Conservation (phyloP, 2,329 filamentous ascomycete genomes). For the Trichoderma pleuroti region DNA sequence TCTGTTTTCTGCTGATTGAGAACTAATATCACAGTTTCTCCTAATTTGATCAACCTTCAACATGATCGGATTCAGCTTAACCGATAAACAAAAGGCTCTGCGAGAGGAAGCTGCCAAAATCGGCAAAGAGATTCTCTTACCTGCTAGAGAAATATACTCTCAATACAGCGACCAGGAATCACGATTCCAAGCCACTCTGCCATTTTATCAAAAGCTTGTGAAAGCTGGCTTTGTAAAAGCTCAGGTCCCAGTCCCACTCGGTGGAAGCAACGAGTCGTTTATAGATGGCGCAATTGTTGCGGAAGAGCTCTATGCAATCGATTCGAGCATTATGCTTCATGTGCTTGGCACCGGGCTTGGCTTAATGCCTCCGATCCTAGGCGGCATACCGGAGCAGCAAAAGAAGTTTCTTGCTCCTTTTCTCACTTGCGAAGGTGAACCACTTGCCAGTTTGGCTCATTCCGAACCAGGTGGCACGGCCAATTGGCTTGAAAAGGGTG, state of each 20-base stretch:
- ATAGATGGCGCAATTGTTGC: slow-evolving; percentile 6
- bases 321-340: slow-evolving; percentile 6
- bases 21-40: neutral
- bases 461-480: slow-evolving; percentile 1
- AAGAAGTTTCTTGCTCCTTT: neutral
- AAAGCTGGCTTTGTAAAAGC: neutral
- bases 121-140: neutral
- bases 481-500: slow-evolving; percentile 10
- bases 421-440: neutral
- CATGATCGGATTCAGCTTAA: neutral
- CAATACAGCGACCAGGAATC: slow-evolving; percentile 2
- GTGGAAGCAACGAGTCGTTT: slow-evolving; percentile 1
- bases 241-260: neutral
- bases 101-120: neutral
- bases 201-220: neutral
- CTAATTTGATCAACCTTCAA: neutral
- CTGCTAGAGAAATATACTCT: neutral
- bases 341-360: slow-evolving; percentile 3
- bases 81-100: neutral
- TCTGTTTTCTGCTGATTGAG: neutral
- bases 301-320: neutral
- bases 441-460: neutral
- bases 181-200: neutral
- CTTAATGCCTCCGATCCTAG: neutral
- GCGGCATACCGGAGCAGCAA: neutral